These are phyloP conservation scores for Leccinum cinnamomeum DNA, from an alignment of 1,284 basidiomycete species.

Conservation along the genomic window DNA sequence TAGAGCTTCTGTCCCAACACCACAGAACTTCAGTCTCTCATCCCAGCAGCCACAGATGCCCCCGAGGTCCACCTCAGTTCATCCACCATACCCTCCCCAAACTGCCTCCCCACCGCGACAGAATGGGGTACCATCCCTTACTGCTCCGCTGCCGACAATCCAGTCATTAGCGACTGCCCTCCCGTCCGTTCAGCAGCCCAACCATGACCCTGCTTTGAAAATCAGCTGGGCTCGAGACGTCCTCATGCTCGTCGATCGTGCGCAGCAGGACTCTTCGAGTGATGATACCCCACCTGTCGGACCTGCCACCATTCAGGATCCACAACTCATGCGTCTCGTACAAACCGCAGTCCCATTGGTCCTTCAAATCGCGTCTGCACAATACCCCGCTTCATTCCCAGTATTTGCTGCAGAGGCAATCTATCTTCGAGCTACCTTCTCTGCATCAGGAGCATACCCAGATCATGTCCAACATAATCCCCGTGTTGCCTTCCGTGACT, in stretches of 20 bases:
- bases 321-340: constrained; percentile 58
- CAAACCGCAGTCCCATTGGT: constrained; percentile 67
- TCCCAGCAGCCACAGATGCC: constrained; percentile 24
- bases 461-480: constrained; percentile 65
- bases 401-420: constrained; percentile 68
- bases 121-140: constrained; percentile 50
- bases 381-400: constrained; percentile 39
- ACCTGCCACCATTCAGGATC: constrained; percentile 60
- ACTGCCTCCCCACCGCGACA: constrained; percentile 30
- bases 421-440: constrained; percentile 72
- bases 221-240: constrained; percentile 81
- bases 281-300: constrained; percentile 46
- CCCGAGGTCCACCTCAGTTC: constrained; percentile 17
- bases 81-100: constrained; percentile 29
- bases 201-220: constrained; percentile 56
- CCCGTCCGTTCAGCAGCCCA: constrained; percentile 47
- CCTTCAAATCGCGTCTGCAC: constrained; percentile 48
- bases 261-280: constrained; percentile 41
- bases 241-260: constrained; percentile 72
- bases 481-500: constrained; percentile 84
- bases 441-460: constrained; percentile 67
- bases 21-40: constrained; percentile 17
- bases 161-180: constrained; percentile 51
- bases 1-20: constrained; percentile 18
- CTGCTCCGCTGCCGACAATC: constrained; percentile 63